These are phyloP conservation scores for Pezicula radicicola DNA, from an alignment of 2,329 filamentous ascomycete genomes.

Conservation along the genomic window DNA sequence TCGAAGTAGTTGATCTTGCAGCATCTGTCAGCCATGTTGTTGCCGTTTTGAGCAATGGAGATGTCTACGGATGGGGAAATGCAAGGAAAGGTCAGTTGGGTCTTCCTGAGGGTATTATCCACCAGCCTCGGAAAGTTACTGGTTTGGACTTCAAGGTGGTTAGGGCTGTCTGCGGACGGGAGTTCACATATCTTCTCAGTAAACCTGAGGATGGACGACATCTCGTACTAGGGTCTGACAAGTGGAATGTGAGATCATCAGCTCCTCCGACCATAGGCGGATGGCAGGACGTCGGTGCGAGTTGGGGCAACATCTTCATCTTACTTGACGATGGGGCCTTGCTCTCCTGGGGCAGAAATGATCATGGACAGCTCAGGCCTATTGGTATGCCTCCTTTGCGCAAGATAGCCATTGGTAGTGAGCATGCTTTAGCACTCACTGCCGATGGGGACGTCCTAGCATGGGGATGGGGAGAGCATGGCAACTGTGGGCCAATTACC, in stretches of 20 bases:
- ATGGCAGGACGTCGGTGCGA: conserved; percentile 70
- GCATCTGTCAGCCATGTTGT: conserved; percentile 79
- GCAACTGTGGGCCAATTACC: conserved; percentile 77
- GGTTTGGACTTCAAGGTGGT: conserved; percentile 58
- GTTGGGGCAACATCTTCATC: conserved; percentile 81
- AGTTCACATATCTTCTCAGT: conserved; percentile 76
- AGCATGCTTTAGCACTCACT: conserved; percentile 78
- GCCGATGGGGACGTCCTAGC: conserved; percentile 64
- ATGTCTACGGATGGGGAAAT: conserved; percentile 85
- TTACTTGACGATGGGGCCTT: conserved; percentile 59
- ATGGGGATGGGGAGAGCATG: conserved; percentile 98
- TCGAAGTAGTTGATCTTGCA: conserved; percentile 60
- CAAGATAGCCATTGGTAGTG: conserved; percentile 79
- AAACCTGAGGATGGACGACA: conserved; percentile 54
- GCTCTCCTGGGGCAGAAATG: conserved; percentile 76
- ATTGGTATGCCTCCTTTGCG: conserved; percentile 53
- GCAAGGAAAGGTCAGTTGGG: conserved; percentile 84
- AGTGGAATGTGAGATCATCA: conserved; percentile 62
- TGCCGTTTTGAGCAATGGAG: conserved; percentile 68
- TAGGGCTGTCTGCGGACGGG: conserved; percentile 74
- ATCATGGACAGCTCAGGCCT: conserved; percentile 78
- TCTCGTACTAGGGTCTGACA: conserved; percentile 69
- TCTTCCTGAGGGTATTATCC: conserved; percentile 47
- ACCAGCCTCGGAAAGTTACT: conserved; percentile 59
- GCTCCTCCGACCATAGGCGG: conserved; percentile 49